A percentile compares a stretch with the other conserved stretches of the same genome.
These are phyloP conservation scores for Oryza meridionalis DNA, from an alignment of 176 grass and related monocot species.

Conservation along the genomic window DNA sequence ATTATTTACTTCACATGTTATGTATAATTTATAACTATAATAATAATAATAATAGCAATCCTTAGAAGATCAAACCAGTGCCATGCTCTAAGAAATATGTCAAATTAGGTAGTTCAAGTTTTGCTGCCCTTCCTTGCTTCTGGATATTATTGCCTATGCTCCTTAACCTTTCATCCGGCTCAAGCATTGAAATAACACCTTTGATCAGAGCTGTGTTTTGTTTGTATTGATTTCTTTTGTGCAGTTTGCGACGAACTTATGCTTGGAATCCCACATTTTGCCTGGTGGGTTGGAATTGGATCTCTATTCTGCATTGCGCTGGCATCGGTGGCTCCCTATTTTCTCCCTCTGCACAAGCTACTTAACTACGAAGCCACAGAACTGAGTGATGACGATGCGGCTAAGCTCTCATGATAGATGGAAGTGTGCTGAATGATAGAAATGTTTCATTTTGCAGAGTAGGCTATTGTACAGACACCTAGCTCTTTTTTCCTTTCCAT, in stretches of 20 bases:
- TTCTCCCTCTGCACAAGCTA: constrained; percentile 55
- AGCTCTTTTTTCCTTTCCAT: background rate
- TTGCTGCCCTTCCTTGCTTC: background rate
- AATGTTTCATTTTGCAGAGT: constrained; percentile 3
- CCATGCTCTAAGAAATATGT: background rate
- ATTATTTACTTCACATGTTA: background rate
- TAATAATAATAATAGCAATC: background rate
- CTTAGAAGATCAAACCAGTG: background rate
- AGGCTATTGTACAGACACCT: constrained; percentile 20
- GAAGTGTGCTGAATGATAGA: background rate
- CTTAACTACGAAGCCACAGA: constrained; percentile 32
- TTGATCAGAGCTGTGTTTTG: background rate
- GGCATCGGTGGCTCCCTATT: constrained; percentile 49
- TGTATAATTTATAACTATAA: background rate
- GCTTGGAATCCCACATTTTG: constrained; percentile 63
- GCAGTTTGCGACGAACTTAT: constrained; percentile 81
- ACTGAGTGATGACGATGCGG: background rate
- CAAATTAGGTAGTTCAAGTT: background rate
- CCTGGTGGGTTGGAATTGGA: constrained; percentile 76
- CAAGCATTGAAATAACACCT: background rate
- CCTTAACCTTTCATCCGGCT: background rate
- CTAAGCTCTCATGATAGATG: constrained; percentile 51
- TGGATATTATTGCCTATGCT: background rate
- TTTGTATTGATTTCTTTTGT: constrained; percentile 24
- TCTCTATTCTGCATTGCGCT: constrained; percentile 64